Evolutionary conservation across 2,329 filamentous ascomycete species (phyloP).

Genomic region (Pseudogymnoascus sp.): DNA sequence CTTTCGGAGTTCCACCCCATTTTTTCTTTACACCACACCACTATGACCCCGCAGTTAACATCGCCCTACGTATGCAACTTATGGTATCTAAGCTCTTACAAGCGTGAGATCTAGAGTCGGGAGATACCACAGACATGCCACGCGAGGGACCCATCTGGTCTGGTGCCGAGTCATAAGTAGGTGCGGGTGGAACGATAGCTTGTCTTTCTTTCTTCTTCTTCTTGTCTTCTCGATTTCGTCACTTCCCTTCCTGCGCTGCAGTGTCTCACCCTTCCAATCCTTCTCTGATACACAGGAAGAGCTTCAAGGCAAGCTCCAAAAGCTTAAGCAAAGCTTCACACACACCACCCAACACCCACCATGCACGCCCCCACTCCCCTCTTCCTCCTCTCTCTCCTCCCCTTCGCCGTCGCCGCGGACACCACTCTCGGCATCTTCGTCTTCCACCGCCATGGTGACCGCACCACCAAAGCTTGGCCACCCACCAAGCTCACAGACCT

Average conservation of each 20-base stretch:
- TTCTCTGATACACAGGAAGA: not conserved
- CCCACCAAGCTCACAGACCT: constrained; percentile 69
- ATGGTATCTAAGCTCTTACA: not conserved
- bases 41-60: not conserved
- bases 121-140: not conserved
- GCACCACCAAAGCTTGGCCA: constrained; percentile 66
- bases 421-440: constrained; percentile 65
- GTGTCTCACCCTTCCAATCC: not conserved
- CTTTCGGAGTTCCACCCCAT: not conserved
- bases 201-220: not conserved
- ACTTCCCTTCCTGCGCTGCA: not conserved
- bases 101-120: not conserved
- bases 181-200: not conserved
- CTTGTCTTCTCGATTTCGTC: not conserved
- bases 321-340: not conserved
- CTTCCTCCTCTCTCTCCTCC: constrained; percentile 33
- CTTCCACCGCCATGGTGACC: constrained; percentile 85
- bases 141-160: not conserved
- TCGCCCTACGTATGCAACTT: not conserved
- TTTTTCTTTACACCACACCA: not conserved
- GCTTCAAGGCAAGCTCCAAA: not conserved
- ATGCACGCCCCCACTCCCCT: constrained; percentile 28
- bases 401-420: constrained; percentile 27
- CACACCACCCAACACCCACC: not conserved
- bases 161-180: not conserved